A percentile compares a stretch with the other conserved stretches of the same genome.
Evolutionary conservation across 2,329 filamentous ascomycete genomes (phyloP).

Genomic region (Fusarium miscanthi): DNA sequence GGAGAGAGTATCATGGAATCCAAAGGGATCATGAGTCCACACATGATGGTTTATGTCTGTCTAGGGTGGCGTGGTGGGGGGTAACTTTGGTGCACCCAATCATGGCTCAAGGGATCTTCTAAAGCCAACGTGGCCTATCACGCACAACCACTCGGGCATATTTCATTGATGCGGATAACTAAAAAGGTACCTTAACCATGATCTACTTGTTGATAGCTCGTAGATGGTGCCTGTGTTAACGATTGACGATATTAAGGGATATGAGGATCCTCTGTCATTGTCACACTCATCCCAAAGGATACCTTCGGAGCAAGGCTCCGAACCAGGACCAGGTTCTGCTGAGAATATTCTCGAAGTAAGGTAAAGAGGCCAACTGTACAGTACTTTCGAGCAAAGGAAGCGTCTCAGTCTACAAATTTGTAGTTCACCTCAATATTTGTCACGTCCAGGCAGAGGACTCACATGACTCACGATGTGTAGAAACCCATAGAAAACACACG

Average conservation of each 20-base stretch:
- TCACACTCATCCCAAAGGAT: constrained; percentile 24
- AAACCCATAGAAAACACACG: constrained; percentile 28
- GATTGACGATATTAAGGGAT: constrained; percentile 34
- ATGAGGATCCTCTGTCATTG: constrained; percentile 25
- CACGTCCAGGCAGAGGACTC: constrained; percentile 6
- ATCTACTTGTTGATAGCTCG: background rate
- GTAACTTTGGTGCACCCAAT: background rate
- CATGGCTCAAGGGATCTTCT: constrained; percentile 7
- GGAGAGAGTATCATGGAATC: background rate
- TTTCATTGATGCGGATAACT: background rate
- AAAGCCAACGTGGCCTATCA: constrained; percentile 11
- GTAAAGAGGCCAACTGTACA: constrained; percentile 37
- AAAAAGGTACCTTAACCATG: background rate
- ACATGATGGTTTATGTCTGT: background rate
- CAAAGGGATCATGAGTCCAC: background rate
- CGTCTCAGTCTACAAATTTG: background rate
- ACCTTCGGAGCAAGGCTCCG: constrained; percentile 37
- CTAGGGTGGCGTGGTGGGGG: constrained; percentile 4
- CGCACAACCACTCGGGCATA: background rate
- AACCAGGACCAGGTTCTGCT: background rate
- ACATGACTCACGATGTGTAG: constrained; percentile 30
- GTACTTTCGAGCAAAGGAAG: background rate
- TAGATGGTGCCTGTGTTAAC: background rate
- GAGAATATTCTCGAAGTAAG: constrained; percentile 47
- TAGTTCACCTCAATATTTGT: background rate